Conservation (phyloP, 805 yeast genomes). For the Saccharomycodes ludwigii region DNA sequence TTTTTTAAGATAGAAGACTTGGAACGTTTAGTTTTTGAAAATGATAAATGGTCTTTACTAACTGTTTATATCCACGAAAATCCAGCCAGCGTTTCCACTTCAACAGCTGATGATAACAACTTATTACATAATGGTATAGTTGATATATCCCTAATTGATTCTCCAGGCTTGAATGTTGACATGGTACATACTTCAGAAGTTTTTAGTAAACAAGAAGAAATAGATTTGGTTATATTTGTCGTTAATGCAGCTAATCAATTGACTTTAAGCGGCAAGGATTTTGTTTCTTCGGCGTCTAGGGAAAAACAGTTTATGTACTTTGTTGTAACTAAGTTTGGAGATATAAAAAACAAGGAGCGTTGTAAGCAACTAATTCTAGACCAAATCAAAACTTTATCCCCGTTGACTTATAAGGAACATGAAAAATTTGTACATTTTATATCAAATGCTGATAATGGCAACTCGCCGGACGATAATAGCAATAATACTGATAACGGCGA, state of each 20-base stretch:
- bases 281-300: constrained; percentile 77
- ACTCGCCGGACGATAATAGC: constrained; percentile 27
- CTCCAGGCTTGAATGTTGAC: constrained; percentile 93
- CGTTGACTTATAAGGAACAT: constrained; percentile 82
- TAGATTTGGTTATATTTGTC: constrained; percentile 90
- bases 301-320: constrained; percentile 89
- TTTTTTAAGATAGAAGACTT: constrained; percentile 41
- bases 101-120: constrained; percentile 42
- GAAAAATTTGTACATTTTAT: constrained; percentile 91
- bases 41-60: constrained; percentile 58
- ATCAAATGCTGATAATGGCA: constrained; percentile 42
- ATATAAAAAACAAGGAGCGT: constrained; percentile 65
- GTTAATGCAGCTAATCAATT: constrained; percentile 94
- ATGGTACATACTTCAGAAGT: constrained; percentile 90
- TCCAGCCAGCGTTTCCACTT: constrained; percentile 29
- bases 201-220: constrained; percentile 92
- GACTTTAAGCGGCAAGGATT: constrained; percentile 88
- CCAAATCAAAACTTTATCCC: constrained; percentile 76
- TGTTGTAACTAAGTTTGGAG: constrained; percentile 88
- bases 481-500: constrained; percentile 21
- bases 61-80: constrained; percentile 74
- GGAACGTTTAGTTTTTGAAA: constrained; percentile 58
- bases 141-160: constrained; percentile 87
- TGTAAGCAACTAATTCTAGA: constrained; percentile 69
- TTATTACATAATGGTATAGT: constrained; percentile 80